Conservation (phyloP, 2,329 filamentous ascomycete genomes). For the Sodiomyces alkalinus region DNA sequence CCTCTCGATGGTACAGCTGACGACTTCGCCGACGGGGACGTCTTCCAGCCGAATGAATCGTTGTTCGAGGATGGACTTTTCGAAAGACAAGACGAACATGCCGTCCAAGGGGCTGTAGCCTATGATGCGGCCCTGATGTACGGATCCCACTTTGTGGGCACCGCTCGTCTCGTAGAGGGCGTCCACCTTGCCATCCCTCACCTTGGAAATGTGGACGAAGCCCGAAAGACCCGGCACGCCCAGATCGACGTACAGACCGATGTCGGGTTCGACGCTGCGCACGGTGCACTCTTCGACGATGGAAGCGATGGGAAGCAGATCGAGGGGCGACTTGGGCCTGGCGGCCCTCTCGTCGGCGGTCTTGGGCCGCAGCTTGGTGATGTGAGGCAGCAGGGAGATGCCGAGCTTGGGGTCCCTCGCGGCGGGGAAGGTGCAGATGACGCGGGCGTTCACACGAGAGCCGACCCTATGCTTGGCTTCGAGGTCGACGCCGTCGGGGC, state of each 20-base stretch:
- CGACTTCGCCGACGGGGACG: conserved; percentile 62
- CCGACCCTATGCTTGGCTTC: conserved; percentile 69
- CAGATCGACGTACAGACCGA: conserved; percentile 68
- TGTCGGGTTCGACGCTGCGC: conserved; percentile 59
- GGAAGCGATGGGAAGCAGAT: conserved; percentile 54
- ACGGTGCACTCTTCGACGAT: conserved; percentile 67
- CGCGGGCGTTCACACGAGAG: conserved; percentile 68
- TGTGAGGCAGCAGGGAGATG: conserved; percentile 76
- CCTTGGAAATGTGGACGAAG: conserved; percentile 87
- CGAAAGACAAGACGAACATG: conserved; percentile 70
- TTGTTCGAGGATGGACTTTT: conserved; percentile 70
- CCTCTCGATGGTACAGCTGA: conserved; percentile 75
- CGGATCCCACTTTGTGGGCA: conserved; percentile 61
- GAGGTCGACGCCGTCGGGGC: conserved; percentile 52
- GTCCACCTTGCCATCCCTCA: conserved; percentile 84
- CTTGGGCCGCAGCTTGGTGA: conserved; percentile 47
- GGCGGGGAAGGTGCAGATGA: conserved; percentile 76
- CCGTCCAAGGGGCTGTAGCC: conserved; percentile 82
- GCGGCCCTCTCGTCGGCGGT: conserved; percentile 24
- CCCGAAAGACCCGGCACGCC: conserved; percentile 51
- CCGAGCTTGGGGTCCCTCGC: conserved; percentile 72
- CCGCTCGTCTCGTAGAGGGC: conserved; percentile 62
- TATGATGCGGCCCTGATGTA: conserved; percentile 67
- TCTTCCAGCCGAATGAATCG: conserved; percentile 87
- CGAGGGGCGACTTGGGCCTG: conserved; percentile 31